phyloP scores from a whole-genome alignment of 2,329 filamentous ascomycete genomes.

The Alternaria incomplexa region DNA sequence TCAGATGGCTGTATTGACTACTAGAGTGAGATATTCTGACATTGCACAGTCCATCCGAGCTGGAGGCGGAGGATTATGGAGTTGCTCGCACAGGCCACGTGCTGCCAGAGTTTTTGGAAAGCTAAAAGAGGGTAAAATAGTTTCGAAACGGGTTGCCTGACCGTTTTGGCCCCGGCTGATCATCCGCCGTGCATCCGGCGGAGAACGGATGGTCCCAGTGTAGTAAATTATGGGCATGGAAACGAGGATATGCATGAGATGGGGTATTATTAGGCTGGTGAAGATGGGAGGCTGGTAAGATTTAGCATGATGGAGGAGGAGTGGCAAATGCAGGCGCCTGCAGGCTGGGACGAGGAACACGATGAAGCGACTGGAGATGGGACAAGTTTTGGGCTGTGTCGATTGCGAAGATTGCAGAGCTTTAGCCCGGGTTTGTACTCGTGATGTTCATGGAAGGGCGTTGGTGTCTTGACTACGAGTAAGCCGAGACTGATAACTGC shows the following conservation, averaged over 20 bases:
- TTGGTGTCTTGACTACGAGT: background rate
- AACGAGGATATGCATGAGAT: conserved; percentile 1
- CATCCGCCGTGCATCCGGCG: conserved; percentile 8
- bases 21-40: background rate
- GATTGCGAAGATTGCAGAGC: background rate
- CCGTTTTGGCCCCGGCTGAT: conserved; percentile 15
- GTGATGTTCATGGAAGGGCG: background rate
- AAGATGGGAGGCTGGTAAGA: conserved; percentile 1
- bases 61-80: background rate
- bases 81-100: background rate
- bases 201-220: conserved; percentile 32
- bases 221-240: conserved; percentile 10
- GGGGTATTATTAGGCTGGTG: conserved; percentile 15
- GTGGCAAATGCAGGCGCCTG: background rate
- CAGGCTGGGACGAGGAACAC: background rate
- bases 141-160: conserved; percentile 31
- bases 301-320: background rate
- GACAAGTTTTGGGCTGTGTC: background rate
- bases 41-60: background rate
- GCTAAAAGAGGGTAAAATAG: conserved; percentile 32
- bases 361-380: background rate
- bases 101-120: conserved; percentile 10
- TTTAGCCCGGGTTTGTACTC: background rate
- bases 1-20: background rate
- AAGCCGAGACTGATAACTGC: conserved; percentile 3